Conservation (phyloP, 2,329 filamentous ascomycete genomes). For the Camptophora hylomeconis region DNA sequence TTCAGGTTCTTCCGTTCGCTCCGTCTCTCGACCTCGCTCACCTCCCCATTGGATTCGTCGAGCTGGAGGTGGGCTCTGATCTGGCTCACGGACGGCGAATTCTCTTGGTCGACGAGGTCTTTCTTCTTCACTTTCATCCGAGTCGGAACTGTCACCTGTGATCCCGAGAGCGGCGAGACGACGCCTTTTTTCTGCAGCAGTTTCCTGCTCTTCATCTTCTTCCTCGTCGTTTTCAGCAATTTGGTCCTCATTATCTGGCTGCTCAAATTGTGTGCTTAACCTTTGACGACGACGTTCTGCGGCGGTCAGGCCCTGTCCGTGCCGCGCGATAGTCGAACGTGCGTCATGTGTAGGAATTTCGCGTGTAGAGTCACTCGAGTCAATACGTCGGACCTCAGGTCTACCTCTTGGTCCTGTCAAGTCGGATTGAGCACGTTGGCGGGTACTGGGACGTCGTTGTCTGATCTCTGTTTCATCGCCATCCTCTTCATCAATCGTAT, state of each 20-base stretch:
- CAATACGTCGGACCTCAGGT: no score
- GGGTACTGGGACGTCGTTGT: conserved; percentile 7
- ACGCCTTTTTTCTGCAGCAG: conserved; percentile 33
- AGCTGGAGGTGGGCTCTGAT: conserved; percentile 18
- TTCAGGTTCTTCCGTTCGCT: no score
- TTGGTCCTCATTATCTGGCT: conserved; percentile 7
- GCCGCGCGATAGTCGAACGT: conserved; percentile 24
- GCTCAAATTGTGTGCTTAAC: conserved; percentile 21
- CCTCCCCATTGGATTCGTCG: conserved; percentile 28
- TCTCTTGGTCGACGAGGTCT: conserved; percentile 6
- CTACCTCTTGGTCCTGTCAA: conserved; percentile 4
- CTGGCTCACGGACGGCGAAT: neutral
- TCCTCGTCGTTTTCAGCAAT: conserved; percentile 10
- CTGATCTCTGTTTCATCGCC: conserved; percentile 11
- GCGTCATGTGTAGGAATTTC: conserved; percentile 23
- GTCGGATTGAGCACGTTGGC: conserved; percentile 4
- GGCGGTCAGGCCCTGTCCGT: conserved; percentile 22
- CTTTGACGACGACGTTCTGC: conserved; percentile 27
- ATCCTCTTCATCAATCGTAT: conserved; percentile 16
- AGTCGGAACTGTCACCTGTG: conserved; percentile 12
- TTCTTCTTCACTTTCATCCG: conserved; percentile 20
- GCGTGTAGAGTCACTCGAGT: no score
- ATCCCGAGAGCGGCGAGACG: conserved; percentile 31
- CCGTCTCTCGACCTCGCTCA: no score
- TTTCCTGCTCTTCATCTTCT: conserved; percentile 27